Evolutionary conservation across 176 grass and related monocot genomes (phyloP).

Genomic region (Leersia perrieri): DNA sequence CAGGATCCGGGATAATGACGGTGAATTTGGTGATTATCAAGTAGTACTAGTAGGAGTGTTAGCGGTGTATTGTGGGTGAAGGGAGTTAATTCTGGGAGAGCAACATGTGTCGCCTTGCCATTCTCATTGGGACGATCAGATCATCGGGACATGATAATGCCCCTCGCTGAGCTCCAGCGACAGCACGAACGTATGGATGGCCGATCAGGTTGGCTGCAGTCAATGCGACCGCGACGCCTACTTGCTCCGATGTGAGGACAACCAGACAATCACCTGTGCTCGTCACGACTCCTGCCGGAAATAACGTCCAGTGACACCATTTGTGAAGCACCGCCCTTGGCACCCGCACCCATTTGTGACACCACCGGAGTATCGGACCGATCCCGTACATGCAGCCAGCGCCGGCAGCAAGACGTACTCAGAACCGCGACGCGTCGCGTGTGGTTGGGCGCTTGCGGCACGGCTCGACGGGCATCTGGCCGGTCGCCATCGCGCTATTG

Average conservation of each 20-base stretch:
- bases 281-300: background rate
- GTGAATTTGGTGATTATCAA: background rate
- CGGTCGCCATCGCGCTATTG: too few relatives aligned
- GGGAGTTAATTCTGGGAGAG: conserved; percentile 4
- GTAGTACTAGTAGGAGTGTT: background rate
- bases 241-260: background rate
- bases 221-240: conserved; percentile 8
- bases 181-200: background rate
- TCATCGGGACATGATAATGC: background rate
- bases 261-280: background rate
- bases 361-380: too few relatives aligned
- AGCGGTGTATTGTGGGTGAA: background rate
- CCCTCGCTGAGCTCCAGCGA: background rate
- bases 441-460: too few relatives aligned
- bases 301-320: too few relatives aligned
- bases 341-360: too few relatives aligned
- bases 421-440: too few relatives aligned
- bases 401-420: too few relatives aligned
- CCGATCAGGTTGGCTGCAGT: background rate
- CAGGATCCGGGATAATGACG: background rate
- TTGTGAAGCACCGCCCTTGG: too few relatives aligned
- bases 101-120: background rate
- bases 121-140: background rate
- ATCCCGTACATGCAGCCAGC: too few relatives aligned
- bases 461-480: too few relatives aligned